Percentiles rank a stretch among this genome's conserved stretches.
Conservation (phyloP, 805 yeast genomes). For the Metschnikowia henanensis region DNA sequence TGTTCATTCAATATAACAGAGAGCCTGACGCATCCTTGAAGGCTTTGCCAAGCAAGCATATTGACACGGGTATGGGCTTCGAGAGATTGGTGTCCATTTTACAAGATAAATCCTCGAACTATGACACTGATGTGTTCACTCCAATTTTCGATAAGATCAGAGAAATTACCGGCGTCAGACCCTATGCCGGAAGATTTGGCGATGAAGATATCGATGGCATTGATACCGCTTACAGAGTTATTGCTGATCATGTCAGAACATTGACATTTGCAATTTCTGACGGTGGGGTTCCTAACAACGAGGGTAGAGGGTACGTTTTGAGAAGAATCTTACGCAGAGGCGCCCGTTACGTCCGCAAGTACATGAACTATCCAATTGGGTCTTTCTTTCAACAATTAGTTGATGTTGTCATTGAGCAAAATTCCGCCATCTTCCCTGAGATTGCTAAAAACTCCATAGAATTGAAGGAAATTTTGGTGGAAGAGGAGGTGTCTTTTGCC, state of each 20-base stretch:
- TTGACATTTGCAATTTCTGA: constrained; percentile 94
- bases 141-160: constrained; percentile 86
- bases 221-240: constrained; percentile 96
- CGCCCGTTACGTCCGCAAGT: constrained; percentile 93
- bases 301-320: constrained; percentile 97
- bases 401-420: constrained; percentile 90
- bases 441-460: constrained; percentile 66
- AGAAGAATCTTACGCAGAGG: constrained; percentile 98
- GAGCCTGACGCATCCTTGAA: constrained; percentile 81
- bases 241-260: constrained; percentile 98
- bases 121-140: constrained; percentile 94
- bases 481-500: constrained; percentile 94
- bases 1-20: constrained; percentile 95
- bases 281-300: constrained; percentile 99
- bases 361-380: constrained; percentile 94
- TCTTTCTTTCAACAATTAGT: constrained; percentile 89
- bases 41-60: constrained; percentile 89
- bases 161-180: constrained; percentile 90
- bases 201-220: constrained; percentile 91
- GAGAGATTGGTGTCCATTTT: constrained; percentile 94
- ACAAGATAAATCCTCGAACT: constrained; percentile 89
- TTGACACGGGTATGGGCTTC: constrained; percentile 99
- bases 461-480: constrained; percentile 88
- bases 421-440: constrained; percentile 90
- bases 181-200: constrained; percentile 91